Evolutionary conservation across 148 eudicot genomes (phyloP).

Genomic region (Cornus kousa): DNA sequence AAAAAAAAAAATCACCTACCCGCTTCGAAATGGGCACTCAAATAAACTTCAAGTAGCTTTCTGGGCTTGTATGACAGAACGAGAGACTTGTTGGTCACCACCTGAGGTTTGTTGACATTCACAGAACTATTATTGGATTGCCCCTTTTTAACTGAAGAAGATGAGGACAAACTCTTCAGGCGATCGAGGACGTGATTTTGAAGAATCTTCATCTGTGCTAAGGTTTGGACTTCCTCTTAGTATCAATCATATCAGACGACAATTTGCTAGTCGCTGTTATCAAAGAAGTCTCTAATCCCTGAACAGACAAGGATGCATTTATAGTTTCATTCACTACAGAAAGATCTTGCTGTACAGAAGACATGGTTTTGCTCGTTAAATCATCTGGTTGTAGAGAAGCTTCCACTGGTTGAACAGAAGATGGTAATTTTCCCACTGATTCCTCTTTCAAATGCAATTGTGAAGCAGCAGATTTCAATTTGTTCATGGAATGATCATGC

Average conservation of each 20-base stretch:
- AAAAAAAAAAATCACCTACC: conserved; percentile 33
- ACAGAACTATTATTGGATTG: conserved; percentile 30
- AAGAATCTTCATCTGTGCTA: conserved; percentile 23
- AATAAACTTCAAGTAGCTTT: conserved; percentile 48
- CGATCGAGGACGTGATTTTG: conserved; percentile 30
- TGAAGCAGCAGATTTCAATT: conserved; percentile 15
- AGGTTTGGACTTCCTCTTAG: conserved; percentile 36
- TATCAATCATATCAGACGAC: conserved; percentile 26
- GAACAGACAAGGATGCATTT: conserved; percentile 21
- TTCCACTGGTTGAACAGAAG: conserved; percentile 19
- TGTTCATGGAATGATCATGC: conserved; percentile 20
- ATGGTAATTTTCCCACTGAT: conserved; percentile 8
- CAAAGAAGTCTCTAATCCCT: conserved; percentile 27
- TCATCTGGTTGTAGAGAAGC: conserved; percentile 19
- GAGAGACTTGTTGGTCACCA: conserved; percentile 36
- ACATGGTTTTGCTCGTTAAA: conserved; percentile 22
- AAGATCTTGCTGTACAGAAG: conserved; percentile 24
- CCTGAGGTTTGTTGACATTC: conserved; percentile 32
- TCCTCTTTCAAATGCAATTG: conserved; percentile 25
- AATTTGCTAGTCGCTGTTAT: conserved; percentile 20
- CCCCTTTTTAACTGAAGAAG: conserved; percentile 51
- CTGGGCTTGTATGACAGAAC: conserved; percentile 40
- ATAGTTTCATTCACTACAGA: conserved; percentile 12
- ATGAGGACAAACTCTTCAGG: conserved; percentile 40
- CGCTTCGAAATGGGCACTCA: conserved; percentile 63